Evolutionary conservation across 345 rosid species (phyloP), one percentile per base, ranked within the genome.

Genomic region (Arabidopsis arenosa): DNA sequence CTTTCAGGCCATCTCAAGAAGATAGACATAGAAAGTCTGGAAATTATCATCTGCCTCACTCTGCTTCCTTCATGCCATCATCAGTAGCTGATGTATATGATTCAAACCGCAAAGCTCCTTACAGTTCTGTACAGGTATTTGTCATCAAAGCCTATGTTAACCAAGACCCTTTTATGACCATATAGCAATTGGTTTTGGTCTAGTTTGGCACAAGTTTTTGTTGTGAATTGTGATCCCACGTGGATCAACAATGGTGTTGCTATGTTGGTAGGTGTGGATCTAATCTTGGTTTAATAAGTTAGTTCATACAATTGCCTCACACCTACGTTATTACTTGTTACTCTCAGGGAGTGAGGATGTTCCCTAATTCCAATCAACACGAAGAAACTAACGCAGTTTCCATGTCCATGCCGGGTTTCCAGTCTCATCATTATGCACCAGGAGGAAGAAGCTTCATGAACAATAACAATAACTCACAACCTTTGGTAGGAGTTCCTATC

Each of bases 1-100:
- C 93, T 57, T 93, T 93, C 75, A 82, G 83, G 80, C 75, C 81
- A 63, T 75, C 88, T 67, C 85, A 77, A 53, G 96, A 90, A 52
- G 90, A 88, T 17, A 84, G 81, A 81, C 81, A 73, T 14, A 84
- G 87, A 80, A 91, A 85, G 63, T 52, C 77, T 68, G 84, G 65
- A 63, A 70, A 73, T 21, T 90, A 82, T 69, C 85, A 74, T 72
- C 10, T 70, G 2, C 64, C 74, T 7, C 85, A 86, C 39, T 77
- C 88, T n/a, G 85, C 84, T 63, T 73, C 81, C 30, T 80, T 76
- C 63, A 73, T 77, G 77, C 71, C 89, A 15, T 59, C 78, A 56
- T 80, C 89, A 44, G 63, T 75, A 21, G 77, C 89, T 30, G 84
- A 89, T 73, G 81, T 68, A 14, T 79, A 82, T 63, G 88, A 83